Evolutionary conservation across 345 rosid species (phyloP).

Genomic region (Eutrema japonicum): DNA sequence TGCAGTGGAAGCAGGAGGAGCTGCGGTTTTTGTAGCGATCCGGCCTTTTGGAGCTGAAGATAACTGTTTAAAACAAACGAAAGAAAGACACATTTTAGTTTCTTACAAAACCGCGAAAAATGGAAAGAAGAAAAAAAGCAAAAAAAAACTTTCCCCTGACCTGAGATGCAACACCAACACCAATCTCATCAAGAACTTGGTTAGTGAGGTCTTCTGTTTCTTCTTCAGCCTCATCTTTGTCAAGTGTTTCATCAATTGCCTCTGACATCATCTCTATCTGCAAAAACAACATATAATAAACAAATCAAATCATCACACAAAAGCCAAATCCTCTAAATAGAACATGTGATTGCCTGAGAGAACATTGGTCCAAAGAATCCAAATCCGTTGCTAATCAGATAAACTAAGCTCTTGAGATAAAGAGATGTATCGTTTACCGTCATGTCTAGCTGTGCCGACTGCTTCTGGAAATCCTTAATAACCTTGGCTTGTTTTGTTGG

Average conservation of each 20-base stretch:
- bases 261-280: slow-evolving; percentile 99
- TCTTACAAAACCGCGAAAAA: slow-evolving; percentile 10
- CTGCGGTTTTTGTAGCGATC: slow-evolving; percentile 46
- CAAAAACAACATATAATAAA: slow-evolving; percentile 5
- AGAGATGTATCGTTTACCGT: slow-evolving; percentile 56
- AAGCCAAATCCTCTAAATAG: not conserved
- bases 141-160: slow-evolving; percentile 40
- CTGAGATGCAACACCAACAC: slow-evolving; percentile 98
- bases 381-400: not conserved
- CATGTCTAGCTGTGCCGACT: slow-evolving; percentile 93
- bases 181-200: slow-evolving; percentile 99
- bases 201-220: slow-evolving; percentile 97
- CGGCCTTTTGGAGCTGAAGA: slow-evolving; percentile 98
- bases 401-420: not conserved
- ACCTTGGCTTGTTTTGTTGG: slow-evolving; percentile 89
- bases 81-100: slow-evolving; percentile 1
- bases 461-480: slow-evolving; percentile 91
- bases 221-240: slow-evolving; percentile 99
- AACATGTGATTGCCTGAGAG: not conserved
- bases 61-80: slow-evolving; percentile 52
- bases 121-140: not conserved
- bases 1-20: slow-evolving; percentile 33
- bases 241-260: slow-evolving; percentile 92
- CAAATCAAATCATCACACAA: slow-evolving; percentile 1
- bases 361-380: not conserved